Evolutionary conservation across 2,329 filamentous ascomycete species (phyloP).

Genomic region (Reticulascus tulasneorum): DNA sequence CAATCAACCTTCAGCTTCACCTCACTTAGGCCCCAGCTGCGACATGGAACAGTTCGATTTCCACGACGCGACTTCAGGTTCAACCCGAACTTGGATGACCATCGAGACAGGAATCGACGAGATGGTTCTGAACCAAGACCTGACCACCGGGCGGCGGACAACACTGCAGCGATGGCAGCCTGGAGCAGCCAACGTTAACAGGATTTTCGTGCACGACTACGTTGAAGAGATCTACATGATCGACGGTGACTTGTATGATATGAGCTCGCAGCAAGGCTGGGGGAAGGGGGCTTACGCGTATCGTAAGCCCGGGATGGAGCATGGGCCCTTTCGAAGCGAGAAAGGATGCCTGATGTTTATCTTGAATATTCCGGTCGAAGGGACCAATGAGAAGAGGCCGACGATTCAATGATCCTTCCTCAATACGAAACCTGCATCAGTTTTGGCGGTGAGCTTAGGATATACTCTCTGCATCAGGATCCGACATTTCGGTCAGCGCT

Average conservation of each 20-base stretch:
- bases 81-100: conserved; percentile 17
- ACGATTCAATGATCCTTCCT: neutral
- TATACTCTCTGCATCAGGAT: no score
- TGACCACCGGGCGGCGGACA: conserved; percentile 21
- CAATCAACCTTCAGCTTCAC: no score
- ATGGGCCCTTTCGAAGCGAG: conserved; percentile 31
- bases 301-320: conserved; percentile 33
- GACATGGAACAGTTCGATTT: conserved; percentile 25
- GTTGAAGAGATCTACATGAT: conserved; percentile 34
- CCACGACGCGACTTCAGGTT: conserved; percentile 17
- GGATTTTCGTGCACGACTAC: conserved; percentile 29
- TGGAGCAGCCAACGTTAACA: conserved; percentile 20
- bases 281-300: conserved; percentile 33
- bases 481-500: no score
- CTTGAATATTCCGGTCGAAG: conserved; percentile 16
- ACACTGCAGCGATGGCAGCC: conserved; percentile 33
- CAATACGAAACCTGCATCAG: no score
- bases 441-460: no score
- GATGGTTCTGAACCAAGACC: conserved; percentile 28
- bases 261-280: conserved; percentile 24
- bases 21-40: no score
- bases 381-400: conserved; percentile 5
- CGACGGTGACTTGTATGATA: conserved; percentile 30
- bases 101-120: conserved; percentile 30
- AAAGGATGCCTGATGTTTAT: conserved; percentile 32